Conservation (phyloP, 1,284 basidiomycete genomes). For the Trametes sp. region DNA sequence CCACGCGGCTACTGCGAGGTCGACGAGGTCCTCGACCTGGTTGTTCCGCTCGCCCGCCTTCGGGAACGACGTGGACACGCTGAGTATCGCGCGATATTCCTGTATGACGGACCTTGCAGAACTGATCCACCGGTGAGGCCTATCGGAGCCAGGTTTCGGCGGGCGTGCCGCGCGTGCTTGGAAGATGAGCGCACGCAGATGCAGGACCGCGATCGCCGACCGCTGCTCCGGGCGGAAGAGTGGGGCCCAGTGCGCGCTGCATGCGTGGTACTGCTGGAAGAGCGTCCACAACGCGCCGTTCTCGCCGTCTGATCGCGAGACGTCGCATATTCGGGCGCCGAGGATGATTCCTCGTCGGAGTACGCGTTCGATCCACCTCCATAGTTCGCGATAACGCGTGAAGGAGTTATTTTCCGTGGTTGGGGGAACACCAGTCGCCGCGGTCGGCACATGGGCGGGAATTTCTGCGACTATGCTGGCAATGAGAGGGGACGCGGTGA, state of each 20-base stretch:
- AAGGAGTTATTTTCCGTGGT: slow-evolving; percentile 59
- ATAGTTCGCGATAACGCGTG: slow-evolving; percentile 71
- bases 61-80: slow-evolving; percentile 79
- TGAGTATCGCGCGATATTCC: slow-evolving; percentile 73
- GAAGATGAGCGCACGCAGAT: slow-evolving; percentile 75
- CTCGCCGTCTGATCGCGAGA: slow-evolving; percentile 44
- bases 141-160: slow-evolving; percentile 36
- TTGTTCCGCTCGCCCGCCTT: slow-evolving; percentile 83
- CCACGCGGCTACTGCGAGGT: slow-evolving; percentile 86
- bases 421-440: slow-evolving; percentile 41
- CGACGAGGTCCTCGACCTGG: slow-evolving; percentile 85
- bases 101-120: slow-evolving; percentile 71
- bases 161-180: slow-evolving; percentile 45
- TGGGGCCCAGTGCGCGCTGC: slow-evolving; percentile 75
- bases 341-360: slow-evolving; percentile 74
- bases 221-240: slow-evolving; percentile 79
- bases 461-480: slow-evolving; percentile 58
- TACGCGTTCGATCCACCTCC: slow-evolving; percentile 80
- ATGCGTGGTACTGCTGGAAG: slow-evolving; percentile 68
- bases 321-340: slow-evolving; percentile 55
- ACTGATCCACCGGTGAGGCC: slow-evolving; percentile 65
- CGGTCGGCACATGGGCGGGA: slow-evolving; percentile 45
- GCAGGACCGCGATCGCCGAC: slow-evolving; percentile 70
- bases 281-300: slow-evolving; percentile 60
- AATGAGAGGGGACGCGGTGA: slow-evolving; percentile 62